Percentiles rank a stretch among this genome's conserved stretches.
phyloP scores from a whole-genome alignment of 768 basidiomycete species.

The Boletus insuetus region DNA sequence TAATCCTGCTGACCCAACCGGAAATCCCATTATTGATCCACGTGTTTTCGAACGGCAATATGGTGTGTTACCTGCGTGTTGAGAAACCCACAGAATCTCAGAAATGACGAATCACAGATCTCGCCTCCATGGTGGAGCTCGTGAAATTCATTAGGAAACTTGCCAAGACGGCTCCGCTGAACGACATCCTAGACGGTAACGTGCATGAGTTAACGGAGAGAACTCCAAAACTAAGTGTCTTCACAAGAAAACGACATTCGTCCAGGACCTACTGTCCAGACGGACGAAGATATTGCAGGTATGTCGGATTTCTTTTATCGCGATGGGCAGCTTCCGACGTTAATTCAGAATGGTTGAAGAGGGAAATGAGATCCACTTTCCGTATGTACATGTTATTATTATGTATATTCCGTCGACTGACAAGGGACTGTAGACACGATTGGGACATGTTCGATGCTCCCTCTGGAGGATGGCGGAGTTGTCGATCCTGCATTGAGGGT shows the following conservation, averaged over 20 bases:
- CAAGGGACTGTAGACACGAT: neutral
- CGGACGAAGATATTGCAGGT: slow-evolving; percentile 3
- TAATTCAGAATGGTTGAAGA: neutral
- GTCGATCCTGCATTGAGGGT: neutral
- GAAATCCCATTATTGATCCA: neutral
- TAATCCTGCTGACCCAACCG: neutral
- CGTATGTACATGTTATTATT: neutral
- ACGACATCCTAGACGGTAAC: neutral
- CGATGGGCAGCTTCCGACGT: neutral
- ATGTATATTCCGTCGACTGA: neutral
- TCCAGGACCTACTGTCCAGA: neutral
- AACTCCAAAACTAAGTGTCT: neutral
- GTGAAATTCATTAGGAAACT: neutral
- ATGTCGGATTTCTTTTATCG: neutral
- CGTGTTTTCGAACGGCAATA: neutral
- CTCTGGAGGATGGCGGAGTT: neutral
- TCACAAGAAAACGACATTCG: neutral
- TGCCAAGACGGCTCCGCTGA: neutral
- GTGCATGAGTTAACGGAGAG: neutral
- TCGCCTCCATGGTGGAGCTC: neutral
- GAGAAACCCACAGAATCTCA: neutral
- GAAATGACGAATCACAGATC: neutral
- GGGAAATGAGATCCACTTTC: neutral
- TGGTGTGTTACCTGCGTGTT: neutral
- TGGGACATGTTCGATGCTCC: slow-evolving; percentile 3